Evolutionary conservation across 768 basidiomycete genomes (phyloP), one percentile per base, ranked within the genome.

Genomic region (Nidula microcarpa): DNA sequence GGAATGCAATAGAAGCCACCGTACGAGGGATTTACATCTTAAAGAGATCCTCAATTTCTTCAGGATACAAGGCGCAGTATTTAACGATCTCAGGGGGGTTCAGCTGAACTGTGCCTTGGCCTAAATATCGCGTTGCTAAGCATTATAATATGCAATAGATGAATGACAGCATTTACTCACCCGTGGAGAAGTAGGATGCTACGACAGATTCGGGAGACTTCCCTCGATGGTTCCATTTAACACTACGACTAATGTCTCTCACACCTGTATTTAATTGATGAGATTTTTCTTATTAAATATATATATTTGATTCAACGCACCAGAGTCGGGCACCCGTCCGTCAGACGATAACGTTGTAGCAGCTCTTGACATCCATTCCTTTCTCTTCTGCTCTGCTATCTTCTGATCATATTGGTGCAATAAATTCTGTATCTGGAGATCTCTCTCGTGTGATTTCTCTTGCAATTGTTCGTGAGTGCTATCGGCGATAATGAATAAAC

Each of bases 401-500:
- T 74, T 58, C 55, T 72, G 64, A 56, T 80, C 78, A 52, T 78
- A 73, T 53, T 76, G 70, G 0, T 64, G 64, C 2, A 82, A 62
- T n/a, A 82, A 58, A 23, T 62, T 53, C 50, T 75, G 68, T 34
- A 82, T 82, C 52, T 75, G 70, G 23, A 68, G 59, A 57, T 80
- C 79, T 62, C 78, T 76, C 17, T 68, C 62, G 39, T 72, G 67
- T 3, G 79, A 73, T 48, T 66, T 71, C 56, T 77, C 73, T 59
- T 75, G 74, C 13, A 83, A 62, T 52, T 81, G 75, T 60, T 83
- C 81, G 51, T 83, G 80, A 3, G 79, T 80, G 11, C 81, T 83
- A 49, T 39, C 32, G 33, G 7, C 9, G 8, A 9, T 8, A 45
- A 50, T 10, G 33, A 8, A 36, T 7, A 50, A 6, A 36, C n/a